Evolutionary conservation across 2,329 filamentous ascomycete species (phyloP).

Genomic region (Lasiodiplodia sp.): DNA sequence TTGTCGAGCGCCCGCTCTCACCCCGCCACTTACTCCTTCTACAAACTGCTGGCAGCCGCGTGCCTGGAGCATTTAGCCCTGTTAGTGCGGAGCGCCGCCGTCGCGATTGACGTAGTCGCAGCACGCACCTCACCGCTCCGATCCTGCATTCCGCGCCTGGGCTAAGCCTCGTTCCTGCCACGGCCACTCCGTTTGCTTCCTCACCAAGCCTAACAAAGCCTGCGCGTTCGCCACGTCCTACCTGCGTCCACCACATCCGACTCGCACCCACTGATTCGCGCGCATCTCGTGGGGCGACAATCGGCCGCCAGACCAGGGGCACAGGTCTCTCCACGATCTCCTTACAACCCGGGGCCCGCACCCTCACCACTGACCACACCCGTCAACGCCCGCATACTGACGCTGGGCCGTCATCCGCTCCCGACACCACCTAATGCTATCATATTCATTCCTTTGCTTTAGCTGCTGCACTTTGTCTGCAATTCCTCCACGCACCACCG

Average conservation of each 20-base stretch:
- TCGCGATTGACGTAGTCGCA: conserved; percentile 20
- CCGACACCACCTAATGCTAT: conserved; percentile 2
- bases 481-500: conserved; percentile 29
- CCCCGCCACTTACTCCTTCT: not conserved
- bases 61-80: conserved; percentile 20
- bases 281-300: conserved; percentile 24
- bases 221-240: conserved; percentile 17
- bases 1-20: not conserved
- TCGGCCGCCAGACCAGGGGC: conserved; percentile 15
- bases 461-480: conserved; percentile 27
- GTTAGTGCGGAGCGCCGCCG: conserved; percentile 12
- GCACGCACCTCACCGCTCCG: conserved; percentile 22
- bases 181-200: conserved; percentile 7
- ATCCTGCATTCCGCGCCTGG: conserved; percentile 20
- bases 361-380: conserved; percentile 8
- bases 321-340: conserved; percentile 27
- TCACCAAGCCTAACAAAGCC: not conserved
- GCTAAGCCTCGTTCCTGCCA: conserved; percentile 17
- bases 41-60: not conserved
- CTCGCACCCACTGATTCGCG: conserved; percentile 21
- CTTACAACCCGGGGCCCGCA: conserved; percentile 15
- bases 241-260: not conserved
- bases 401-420: conserved; percentile 17
- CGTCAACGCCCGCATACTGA: conserved; percentile 12
- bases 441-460: conserved; percentile 23